Conservation (phyloP, 106 monocot genomes). For the Dendrobium chrysotoxum region DNA sequence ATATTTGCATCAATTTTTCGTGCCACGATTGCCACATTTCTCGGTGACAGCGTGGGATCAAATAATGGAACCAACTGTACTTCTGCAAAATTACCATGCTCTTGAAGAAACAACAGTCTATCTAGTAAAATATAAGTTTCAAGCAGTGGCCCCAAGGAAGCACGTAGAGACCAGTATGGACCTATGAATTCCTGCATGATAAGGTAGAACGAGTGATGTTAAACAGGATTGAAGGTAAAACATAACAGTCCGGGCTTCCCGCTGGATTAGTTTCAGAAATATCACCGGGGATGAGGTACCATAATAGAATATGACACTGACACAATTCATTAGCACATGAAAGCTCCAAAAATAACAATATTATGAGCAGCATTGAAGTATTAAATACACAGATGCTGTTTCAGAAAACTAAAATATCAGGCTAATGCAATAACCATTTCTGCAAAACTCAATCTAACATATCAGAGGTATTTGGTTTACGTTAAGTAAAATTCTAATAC, state of each 20-base stretch:
- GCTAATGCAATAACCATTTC: not conserved
- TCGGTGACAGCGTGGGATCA: constrained; percentile 74
- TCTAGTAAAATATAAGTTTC: constrained; percentile 91
- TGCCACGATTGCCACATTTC: constrained; percentile 80
- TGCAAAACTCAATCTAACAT: not conserved
- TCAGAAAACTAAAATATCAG: not conserved
- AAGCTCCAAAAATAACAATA: not conserved
- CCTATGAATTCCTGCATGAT: constrained; percentile 73
- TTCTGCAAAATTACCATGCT: constrained; percentile 41
- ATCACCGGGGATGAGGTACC: not conserved
- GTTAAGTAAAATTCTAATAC: too few species aligned
- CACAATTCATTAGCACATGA: not conserved
- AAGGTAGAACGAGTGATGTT: not conserved
- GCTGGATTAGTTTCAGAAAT: not conserved
- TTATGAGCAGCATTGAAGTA: not conserved
- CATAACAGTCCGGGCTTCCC: not conserved
- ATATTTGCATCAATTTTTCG: constrained; percentile 26
- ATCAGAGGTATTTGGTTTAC: not conserved
- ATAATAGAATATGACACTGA: not conserved
- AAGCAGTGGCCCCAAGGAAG: constrained; percentile 67
- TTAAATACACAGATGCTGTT: not conserved
- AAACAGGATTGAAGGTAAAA: not conserved
- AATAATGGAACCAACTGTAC: constrained; percentile 72
- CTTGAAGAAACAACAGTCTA: constrained; percentile 86
- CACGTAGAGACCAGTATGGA: constrained; percentile 87